A percentile compares a stretch with the other conserved stretches of the same genome.
These are phyloP conservation scores for Pleurotus sapidus DNA, from an alignment of 768 basidiomycete species.

Conservation along the genomic window DNA sequence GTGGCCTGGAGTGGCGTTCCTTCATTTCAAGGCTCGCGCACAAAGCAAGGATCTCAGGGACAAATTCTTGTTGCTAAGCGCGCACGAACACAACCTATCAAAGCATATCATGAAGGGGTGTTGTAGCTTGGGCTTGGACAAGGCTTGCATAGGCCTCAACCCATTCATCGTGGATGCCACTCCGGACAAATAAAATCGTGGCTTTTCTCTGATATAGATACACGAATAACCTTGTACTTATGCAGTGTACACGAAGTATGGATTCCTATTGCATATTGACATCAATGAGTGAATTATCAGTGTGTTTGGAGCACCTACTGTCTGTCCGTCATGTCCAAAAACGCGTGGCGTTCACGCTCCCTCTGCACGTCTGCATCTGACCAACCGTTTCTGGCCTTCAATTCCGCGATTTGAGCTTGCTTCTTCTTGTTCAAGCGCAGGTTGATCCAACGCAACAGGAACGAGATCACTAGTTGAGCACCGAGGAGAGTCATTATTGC, in stretches of 20 bases:
- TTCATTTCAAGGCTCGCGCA: no score
- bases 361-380: slow-evolving; percentile 52
- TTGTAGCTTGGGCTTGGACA: no score
- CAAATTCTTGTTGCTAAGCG: no score
- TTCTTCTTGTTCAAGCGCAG: slow-evolving; percentile 50
- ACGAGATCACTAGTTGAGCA: slow-evolving; percentile 45
- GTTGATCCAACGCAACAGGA: slow-evolving; percentile 54
- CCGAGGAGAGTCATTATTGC: slow-evolving; percentile 60
- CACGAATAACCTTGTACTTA: neutral
- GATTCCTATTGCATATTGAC: neutral
- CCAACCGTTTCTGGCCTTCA: slow-evolving; percentile 49
- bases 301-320: slow-evolving; percentile 38
- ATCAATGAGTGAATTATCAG: neutral
- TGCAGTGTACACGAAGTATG: neutral
- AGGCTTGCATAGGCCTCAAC: no score
- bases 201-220: no score
- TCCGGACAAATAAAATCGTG: no score
- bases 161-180: no score
- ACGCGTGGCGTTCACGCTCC: slow-evolving; percentile 61
- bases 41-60: no score
- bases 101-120: no score
- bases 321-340: slow-evolving; percentile 62
- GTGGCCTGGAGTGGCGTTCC: no score
- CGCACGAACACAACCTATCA: no score
- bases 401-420: slow-evolving; percentile 33